Evolutionary conservation across 805 yeast genomes (phyloP), one percentile per base, ranked within the genome.

Genomic region (Deakozyma indianensis): DNA sequence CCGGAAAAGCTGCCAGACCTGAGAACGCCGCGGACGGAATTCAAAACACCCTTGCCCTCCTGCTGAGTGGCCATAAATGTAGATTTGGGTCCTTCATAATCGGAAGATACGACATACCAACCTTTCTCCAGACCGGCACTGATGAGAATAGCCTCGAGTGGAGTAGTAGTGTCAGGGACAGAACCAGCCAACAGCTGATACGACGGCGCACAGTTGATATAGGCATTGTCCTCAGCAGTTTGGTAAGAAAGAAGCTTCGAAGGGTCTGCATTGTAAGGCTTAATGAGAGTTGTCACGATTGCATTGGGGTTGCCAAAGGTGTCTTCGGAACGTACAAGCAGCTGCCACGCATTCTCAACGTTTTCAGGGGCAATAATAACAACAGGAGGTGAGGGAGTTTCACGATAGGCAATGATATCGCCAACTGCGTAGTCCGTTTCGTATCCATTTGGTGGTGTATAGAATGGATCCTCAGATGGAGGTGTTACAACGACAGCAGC

Each of bases 71-170:
- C 58, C 15, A 52, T 43, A 43, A 56, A 58, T 4, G 59, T 47
- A 23, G 60, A 54, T 25, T 48, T 47, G 41, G 55, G 52, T 16
- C 62, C 62, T 44, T 58, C 61, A 45, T 58, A 55, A 45, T 58
- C 61, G 9, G 61, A 59, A 22, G 45, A 38, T 22, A 42, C 44
- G 18, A 52, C 48, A 40, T 45, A 43, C 48, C 48, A 49, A 20
- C 55, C 54, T 11, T 27, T 40, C 28, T 48, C 45, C n/a, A 43
- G 38, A 4, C 23, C 38, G n/a, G 18, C 18, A 4, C 7, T n/a
- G 5, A 32, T 32, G 11, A n/a, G 5, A 7, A 18, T 18, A 32
- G 9, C 18, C 18, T 32, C 38, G 7, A 5, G 16, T 32, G 9
- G 38, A 32, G 38, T 18, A 11, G 16, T 32, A 32, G 38, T 11